A percentile compares a stretch with the other conserved stretches of the same genome.
These are phyloP conservation scores for Obba rivulosa DNA, from an alignment of 768 basidiomycete genomes.

Conservation along the genomic window DNA sequence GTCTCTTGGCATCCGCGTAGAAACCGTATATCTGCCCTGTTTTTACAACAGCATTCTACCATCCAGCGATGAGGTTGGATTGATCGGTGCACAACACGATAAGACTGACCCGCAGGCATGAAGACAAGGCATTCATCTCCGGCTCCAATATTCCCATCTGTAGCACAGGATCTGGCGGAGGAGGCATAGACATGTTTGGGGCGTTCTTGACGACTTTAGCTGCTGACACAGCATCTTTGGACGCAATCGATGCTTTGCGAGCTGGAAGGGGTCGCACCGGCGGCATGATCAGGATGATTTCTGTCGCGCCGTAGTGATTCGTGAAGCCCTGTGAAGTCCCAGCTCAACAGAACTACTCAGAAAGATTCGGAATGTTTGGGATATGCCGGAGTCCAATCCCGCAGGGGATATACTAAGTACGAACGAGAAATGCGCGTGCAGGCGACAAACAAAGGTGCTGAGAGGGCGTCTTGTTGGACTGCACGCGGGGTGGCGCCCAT, in stretches of 20 bases:
- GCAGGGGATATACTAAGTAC: no score
- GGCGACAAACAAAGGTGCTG: no score
- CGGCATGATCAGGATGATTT: no score
- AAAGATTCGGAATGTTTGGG: no score
- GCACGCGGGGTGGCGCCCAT: no score
- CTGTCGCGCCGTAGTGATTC: no score
- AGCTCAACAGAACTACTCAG: no score
- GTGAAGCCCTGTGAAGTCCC: no score
- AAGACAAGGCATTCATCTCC: constrained; percentile 56
- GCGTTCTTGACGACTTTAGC: constrained; percentile 8
- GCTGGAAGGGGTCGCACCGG: constrained; percentile 33
- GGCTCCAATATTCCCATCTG: constrained; percentile 47
- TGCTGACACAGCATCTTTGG: constrained; percentile 24
- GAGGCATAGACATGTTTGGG: constrained; percentile 41
- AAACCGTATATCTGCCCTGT: constrained; percentile 69
- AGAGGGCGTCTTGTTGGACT: no score
- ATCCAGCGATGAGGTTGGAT: background rate
- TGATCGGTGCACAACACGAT: background rate
- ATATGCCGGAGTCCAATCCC: no score
- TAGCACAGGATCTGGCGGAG: constrained; percentile 41
- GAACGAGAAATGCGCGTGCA: no score
- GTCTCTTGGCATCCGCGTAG: constrained; percentile 55
- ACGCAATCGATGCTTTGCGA: constrained; percentile 26
- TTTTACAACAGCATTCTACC: constrained; percentile 58
- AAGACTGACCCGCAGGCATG: constrained; percentile 50